phyloP scores from a whole-genome alignment of 2,329 filamentous ascomycete species.

The Celoporthe dispersa region DNA sequence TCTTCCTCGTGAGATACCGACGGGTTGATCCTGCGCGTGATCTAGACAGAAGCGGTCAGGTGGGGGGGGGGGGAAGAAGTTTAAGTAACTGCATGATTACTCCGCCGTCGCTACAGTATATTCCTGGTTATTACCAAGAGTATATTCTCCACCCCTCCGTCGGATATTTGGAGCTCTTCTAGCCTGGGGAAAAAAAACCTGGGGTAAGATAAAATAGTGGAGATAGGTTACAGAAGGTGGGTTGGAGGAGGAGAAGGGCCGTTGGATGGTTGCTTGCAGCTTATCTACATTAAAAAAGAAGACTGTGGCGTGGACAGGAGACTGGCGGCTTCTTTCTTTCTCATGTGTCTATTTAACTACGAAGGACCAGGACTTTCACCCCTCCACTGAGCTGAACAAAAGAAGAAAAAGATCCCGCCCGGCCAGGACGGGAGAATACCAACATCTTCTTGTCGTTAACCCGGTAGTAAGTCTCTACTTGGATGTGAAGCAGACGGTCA shows the following conservation, averaged over 20 bases:
- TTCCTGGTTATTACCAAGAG: background rate
- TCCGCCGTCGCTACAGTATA: too few relatives aligned
- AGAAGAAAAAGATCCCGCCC: background rate
- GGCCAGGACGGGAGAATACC: background rate
- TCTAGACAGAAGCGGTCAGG: background rate
- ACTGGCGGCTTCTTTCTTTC: too few relatives aligned
- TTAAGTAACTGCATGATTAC: background rate
- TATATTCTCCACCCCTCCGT: background rate
- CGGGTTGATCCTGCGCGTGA: background rate
- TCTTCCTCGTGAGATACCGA: background rate
- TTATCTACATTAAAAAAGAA: background rate
- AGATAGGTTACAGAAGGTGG: background rate
- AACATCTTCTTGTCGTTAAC: background rate
- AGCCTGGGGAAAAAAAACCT: slow-evolving; percentile 1
- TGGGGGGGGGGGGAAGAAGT: background rate
- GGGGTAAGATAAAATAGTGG: background rate
- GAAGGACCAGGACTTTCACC: background rate
- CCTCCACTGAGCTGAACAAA: background rate
- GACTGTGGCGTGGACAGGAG: too few relatives aligned
- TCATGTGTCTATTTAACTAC: too few relatives aligned
- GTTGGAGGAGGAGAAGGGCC: background rate
- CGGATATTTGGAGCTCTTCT: background rate
- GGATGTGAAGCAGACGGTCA: background rate
- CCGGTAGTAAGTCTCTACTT: background rate
- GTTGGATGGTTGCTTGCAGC: background rate